Base-by-base conservation (phyloP, 805 yeast species). In the Nakazawaea wickerhamii region DNA sequence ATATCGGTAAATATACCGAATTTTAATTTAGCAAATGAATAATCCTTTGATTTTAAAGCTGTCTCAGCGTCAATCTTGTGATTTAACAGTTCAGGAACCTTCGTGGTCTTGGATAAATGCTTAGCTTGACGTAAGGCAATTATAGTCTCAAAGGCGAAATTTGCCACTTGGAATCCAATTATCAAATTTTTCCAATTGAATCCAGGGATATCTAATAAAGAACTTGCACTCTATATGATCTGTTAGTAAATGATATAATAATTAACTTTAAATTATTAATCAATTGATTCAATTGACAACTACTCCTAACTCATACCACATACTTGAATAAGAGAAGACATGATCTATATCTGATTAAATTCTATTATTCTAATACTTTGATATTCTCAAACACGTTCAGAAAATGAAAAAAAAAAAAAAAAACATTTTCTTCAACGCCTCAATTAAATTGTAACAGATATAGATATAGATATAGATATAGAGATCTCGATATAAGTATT, bases 111-210 rank as follows among this genome's bases (percentile, higher is more conserved):
- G 45, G 70, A 64, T 50, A 84, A 70, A 7, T 81, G 81, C 50
- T 69, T 71, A 58, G 83, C 84, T 60, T 93, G 98, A 54, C 97
- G 81, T 50, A 71, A 74, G 36, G 79, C 75, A 41, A 93, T 67
- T 57, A 81, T 82, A 4, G 83, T 71, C 52, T 87, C 93, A 58
- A 89, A 89, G 3, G 71, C 61, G 55, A 74, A 88, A 57, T 88
- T 84, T 25, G 84, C 85, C 13, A 82, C 67, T 4, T 95, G 73
- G 55, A 88, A 79, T 1, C 89, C 85, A 35, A 84, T 59, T 36
- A 91, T 76, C 34, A 90, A 67, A 10, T 71, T 54, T 57, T 87
- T 88, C 96, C 96, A 93, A 48, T 88, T 75, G 54, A 87, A 75
- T 13, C 71, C 70, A 3, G 93, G 81, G 38, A 64, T 67, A 57